Conservation (phyloP, 768 basidiomycete genomes). For the Melanogaster broomeanus region DNA sequence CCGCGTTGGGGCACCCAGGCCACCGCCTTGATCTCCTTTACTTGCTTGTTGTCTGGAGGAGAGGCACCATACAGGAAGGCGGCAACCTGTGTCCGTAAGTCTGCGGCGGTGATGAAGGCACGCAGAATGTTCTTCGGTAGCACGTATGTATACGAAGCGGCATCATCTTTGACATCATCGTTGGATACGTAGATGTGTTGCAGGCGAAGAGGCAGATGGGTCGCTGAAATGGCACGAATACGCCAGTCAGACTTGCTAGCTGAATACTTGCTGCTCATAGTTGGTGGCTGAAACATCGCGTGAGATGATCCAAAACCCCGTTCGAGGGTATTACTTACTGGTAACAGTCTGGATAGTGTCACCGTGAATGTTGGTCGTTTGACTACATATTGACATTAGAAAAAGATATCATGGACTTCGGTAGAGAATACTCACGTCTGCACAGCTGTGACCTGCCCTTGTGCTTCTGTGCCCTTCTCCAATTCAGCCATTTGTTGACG, state of each 20-base stretch:
- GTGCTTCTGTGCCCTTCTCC: slow-evolving; percentile 94
- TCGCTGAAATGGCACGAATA: slow-evolving; percentile 95
- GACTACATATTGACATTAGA: slow-evolving; percentile 39
- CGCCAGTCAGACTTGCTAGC: slow-evolving; percentile 99
- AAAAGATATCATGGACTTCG: neutral
- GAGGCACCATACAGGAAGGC: slow-evolving; percentile 92
- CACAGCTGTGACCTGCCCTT: slow-evolving; percentile 91
- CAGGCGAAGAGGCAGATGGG: slow-evolving; percentile 91
- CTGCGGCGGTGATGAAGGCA: slow-evolving; percentile 90
- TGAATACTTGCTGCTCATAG: slow-evolving; percentile 98
- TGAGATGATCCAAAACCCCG: neutral
- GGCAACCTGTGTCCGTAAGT: slow-evolving; percentile 94
- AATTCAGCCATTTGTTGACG: slow-evolving; percentile 99
- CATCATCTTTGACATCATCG: slow-evolving; percentile 98
- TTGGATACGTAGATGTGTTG: slow-evolving; percentile 99
- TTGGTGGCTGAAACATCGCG: slow-evolving; percentile 65
- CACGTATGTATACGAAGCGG: slow-evolving; percentile 91
- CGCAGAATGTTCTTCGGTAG: slow-evolving; percentile 96
- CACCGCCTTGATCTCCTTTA: slow-evolving; percentile 97
- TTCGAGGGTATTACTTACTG: slow-evolving; percentile 49
- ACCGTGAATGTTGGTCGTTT: slow-evolving; percentile 97
- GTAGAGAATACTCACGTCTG: slow-evolving; percentile 62
- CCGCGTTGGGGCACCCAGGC: slow-evolving; percentile 99
- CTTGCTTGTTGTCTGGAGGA: slow-evolving; percentile 94
- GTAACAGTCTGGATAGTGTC: slow-evolving; percentile 95